Percentiles rank a stretch among this genome's conserved stretches.
phyloP scores from a whole-genome alignment of 2,329 filamentous ascomycete species.

The Diaporthe sp. region DNA sequence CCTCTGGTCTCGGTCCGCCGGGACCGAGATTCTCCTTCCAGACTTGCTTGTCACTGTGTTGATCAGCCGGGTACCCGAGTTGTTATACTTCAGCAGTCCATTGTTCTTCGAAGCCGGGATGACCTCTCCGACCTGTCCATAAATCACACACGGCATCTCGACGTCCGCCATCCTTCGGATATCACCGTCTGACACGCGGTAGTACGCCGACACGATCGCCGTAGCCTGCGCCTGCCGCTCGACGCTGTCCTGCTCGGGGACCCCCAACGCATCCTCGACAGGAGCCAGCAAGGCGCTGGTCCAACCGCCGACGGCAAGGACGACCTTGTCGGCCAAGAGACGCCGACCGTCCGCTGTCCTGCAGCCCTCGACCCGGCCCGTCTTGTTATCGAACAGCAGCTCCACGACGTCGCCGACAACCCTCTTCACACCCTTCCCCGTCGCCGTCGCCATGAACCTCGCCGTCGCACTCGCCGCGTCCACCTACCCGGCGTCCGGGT shows the following conservation, averaged over 20 bases:
- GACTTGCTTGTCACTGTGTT: background rate
- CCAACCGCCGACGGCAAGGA: slow-evolving; percentile 17
- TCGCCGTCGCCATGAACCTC: background rate
- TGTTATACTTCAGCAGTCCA: slow-evolving; percentile 26
- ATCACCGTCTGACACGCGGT: background rate
- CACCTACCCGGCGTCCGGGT: slow-evolving; percentile 5
- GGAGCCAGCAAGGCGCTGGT: slow-evolving; percentile 19
- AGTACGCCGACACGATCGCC: slow-evolving; percentile 26
- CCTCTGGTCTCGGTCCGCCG: background rate
- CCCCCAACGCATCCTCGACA: slow-evolving; percentile 11
- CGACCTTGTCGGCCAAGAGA: slow-evolving; percentile 12
- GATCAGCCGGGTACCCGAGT: background rate
- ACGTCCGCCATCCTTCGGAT: background rate
- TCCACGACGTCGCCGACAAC: background rate
- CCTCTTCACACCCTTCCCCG: background rate
- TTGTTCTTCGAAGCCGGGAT: slow-evolving; percentile 15
- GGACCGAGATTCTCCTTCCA: slow-evolving; percentile 11
- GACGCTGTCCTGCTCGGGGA: slow-evolving; percentile 15
- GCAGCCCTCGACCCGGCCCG: slow-evolving; percentile 3
- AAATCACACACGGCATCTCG: slow-evolving; percentile 24
- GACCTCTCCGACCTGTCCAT: slow-evolving; percentile 10
- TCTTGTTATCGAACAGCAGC: background rate
- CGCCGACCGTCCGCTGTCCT: slow-evolving; percentile 8
- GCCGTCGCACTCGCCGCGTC: slow-evolving; percentile 1
- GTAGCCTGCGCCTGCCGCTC: slow-evolving; percentile 25